Conservation (phyloP, 371 early-diverging fungal species). For the Vairimorpha ceranae region DNA sequence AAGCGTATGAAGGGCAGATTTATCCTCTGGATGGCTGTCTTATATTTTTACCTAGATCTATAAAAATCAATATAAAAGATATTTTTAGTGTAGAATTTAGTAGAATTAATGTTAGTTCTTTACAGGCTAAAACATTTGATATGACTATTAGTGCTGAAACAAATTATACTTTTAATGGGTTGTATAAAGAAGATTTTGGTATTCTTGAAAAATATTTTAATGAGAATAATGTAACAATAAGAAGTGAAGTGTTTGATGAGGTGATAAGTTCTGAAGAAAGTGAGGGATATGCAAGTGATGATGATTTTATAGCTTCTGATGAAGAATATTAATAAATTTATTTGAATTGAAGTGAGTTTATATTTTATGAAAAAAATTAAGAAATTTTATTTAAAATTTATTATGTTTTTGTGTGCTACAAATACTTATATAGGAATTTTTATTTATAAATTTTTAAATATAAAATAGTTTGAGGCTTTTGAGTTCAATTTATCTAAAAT, state of each 20-base stretch:
- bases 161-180: constrained; percentile 54
- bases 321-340: neutral
- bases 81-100: constrained; percentile 77
- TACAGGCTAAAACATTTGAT: constrained; percentile 63
- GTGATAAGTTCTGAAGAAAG: constrained; percentile 27
- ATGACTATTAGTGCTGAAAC: constrained; percentile 54
- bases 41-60: constrained; percentile 84
- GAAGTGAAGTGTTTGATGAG: constrained; percentile 59
- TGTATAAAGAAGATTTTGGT: constrained; percentile 60
- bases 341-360: too few relatives aligned
- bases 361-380: too few relatives aligned
- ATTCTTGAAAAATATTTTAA: constrained; percentile 57
- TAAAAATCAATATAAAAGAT: constrained; percentile 73
- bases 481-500: too few relatives aligned
- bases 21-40: constrained; percentile 84
- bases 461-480: too few relatives aligned
- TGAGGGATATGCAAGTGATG: constrained; percentile 34
- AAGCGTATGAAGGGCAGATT: constrained; percentile 89
- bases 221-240: constrained; percentile 49
- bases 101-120: constrained; percentile 59
- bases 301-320: constrained; percentile 26
- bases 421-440: too few relatives aligned
- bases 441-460: too few relatives aligned
- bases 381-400: too few relatives aligned
- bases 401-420: too few relatives aligned